These are phyloP conservation scores for Wallacemonas sp. DNA, from an alignment of 208 protist species.

Conservation along the genomic window DNA sequence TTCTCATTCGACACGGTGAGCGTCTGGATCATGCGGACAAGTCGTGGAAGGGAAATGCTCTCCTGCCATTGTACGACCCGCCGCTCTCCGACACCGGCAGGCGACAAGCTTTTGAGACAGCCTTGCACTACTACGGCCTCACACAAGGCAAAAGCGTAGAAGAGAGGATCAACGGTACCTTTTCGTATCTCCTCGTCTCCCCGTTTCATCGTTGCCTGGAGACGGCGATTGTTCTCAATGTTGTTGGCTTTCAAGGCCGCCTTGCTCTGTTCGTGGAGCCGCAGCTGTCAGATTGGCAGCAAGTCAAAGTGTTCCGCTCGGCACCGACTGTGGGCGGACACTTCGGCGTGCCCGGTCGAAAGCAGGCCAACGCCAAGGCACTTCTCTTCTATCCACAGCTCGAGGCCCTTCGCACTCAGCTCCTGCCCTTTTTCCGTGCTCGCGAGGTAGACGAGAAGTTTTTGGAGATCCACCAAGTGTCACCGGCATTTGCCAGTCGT, in stretches of 20 bases:
- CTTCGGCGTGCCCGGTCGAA: constrained; percentile 25
- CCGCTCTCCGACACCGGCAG: constrained; percentile 74
- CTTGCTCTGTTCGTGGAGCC: constrained; percentile 82
- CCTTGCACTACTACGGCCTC: constrained; percentile 49
- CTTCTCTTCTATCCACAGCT: constrained; percentile 37
- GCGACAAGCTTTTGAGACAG: constrained; percentile 80
- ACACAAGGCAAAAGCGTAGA: constrained; percentile 52
- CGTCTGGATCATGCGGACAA: constrained; percentile 78
- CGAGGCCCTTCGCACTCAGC: constrained; percentile 37
- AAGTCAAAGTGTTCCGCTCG: constrained; percentile 64
- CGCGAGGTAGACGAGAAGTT: constrained; percentile 26
- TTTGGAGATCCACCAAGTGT: constrained; percentile 12
- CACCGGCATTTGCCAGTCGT: constrained; percentile 21
- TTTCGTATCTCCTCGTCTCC: constrained; percentile 69
- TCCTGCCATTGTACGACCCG: constrained; percentile 67
- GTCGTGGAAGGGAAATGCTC: constrained; percentile 52
- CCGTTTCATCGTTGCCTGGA: constrained; percentile 87
- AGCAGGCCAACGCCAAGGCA: not conserved
- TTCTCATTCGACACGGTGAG: constrained; percentile 80
- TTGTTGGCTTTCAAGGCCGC: constrained; percentile 70
- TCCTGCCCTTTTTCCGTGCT: constrained; percentile 56
- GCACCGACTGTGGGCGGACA: constrained; percentile 58
- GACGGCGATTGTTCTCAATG: constrained; percentile 73
- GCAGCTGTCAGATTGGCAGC: constrained; percentile 79
- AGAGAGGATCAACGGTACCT: constrained; percentile 56